Conservation (phyloP, 352 stramenopile genomes). For the Globisporangium uncinulatum region DNA sequence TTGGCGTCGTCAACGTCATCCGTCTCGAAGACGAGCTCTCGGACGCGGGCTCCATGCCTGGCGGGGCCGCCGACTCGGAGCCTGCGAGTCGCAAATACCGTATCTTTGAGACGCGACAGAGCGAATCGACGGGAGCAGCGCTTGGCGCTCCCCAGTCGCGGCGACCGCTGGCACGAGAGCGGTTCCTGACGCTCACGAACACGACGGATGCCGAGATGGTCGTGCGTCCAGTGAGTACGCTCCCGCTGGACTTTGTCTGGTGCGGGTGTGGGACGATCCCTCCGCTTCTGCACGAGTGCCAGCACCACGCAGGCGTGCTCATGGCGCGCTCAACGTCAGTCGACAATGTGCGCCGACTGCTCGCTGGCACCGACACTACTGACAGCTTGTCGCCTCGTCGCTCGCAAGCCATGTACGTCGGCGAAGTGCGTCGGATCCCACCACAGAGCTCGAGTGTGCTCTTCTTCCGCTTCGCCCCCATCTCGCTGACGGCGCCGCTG, state of each 20-base stretch:
- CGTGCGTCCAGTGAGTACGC: conserved; percentile 63
- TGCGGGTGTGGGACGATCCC: conserved; percentile 12
- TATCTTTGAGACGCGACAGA: conserved; percentile 38
- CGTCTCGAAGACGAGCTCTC: conserved; percentile 61
- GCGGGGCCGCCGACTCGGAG: conserved; percentile 26
- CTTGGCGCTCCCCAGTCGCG: conserved; percentile 3
- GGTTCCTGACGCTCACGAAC: conserved; percentile 52
- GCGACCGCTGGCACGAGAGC: conserved; percentile 8
- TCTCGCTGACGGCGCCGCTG: conserved; percentile 48
- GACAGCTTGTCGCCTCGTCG: neutral
- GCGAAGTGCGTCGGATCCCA: conserved; percentile 35
- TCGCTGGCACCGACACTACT: conserved; percentile 1
- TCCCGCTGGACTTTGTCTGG: conserved; percentile 66
- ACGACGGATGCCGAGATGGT: conserved; percentile 41
- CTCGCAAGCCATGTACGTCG: conserved; percentile 37
- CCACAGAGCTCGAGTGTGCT: conserved; percentile 43
- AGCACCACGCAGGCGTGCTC: conserved; percentile 10
- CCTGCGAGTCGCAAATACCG: conserved; percentile 44
- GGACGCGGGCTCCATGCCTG: conserved; percentile 16
- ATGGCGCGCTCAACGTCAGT: conserved; percentile 24
- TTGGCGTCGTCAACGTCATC: conserved; percentile 69
- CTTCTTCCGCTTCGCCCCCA: conserved; percentile 65
- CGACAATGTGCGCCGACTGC: conserved; percentile 23
- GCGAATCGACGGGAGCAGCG: neutral
- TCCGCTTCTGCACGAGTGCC: conserved; percentile 5